Evolutionary conservation across 208 protist species (phyloP).

Genomic region (Leishmania lainsoni): DNA sequence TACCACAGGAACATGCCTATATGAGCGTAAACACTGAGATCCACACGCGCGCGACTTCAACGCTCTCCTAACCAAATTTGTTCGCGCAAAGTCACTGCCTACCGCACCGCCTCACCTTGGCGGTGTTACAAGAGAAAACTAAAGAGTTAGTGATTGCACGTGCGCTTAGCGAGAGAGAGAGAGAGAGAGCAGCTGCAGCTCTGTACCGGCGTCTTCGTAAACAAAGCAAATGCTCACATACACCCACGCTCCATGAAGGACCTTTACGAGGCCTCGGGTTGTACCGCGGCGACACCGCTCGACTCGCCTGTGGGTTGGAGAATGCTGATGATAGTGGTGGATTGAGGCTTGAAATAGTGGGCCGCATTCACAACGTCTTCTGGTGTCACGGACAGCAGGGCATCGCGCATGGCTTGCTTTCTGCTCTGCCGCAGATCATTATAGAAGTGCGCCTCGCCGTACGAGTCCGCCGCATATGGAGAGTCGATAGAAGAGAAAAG

Average conservation of each 20-base stretch:
- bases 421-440: conserved; percentile 65
- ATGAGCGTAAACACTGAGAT: background rate
- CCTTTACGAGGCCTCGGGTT: background rate
- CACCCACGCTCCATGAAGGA: background rate
- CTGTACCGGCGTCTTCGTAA: background rate
- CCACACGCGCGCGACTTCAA: conserved; percentile 1
- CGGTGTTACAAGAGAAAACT: background rate
- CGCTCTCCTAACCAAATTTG: background rate
- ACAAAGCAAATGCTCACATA: background rate
- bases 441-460: conserved; percentile 83
- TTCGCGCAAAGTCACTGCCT: background rate
- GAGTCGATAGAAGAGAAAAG: conserved; percentile 88
- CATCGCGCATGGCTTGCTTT: conserved; percentile 82
- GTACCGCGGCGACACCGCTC: background rate
- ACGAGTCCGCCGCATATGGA: conserved; percentile 82
- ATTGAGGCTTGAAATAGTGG: conserved; percentile 54
- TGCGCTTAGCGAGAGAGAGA: background rate
- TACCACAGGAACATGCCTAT: background rate
- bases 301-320: conserved; percentile 32
- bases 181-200: background rate
- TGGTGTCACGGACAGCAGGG: conserved; percentile 63
- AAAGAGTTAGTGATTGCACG: background rate
- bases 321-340: conserved; percentile 27
- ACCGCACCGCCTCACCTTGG: background rate
- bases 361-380: conserved; percentile 65